phyloP scores from a whole-genome alignment of 805 yeast species.

The Suhomyces kilbournensis region DNA sequence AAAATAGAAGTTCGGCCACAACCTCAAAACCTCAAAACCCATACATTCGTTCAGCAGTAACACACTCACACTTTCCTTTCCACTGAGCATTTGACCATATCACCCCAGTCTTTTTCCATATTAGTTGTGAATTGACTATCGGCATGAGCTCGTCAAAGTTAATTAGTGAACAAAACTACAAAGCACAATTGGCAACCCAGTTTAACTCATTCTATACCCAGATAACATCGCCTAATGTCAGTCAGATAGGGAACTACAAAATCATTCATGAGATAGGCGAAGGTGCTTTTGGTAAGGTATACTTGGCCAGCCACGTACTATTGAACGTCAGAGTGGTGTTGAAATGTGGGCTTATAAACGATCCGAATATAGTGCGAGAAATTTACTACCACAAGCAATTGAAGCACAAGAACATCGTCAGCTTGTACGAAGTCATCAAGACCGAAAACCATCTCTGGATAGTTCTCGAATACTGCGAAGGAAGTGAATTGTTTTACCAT shows the following conservation, averaged over 20 bases:
- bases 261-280: constrained; percentile 78
- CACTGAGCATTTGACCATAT: neutral
- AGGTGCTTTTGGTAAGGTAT: constrained; percentile 91
- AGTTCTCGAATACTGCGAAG: constrained; percentile 86
- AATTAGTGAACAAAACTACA: constrained; percentile 36
- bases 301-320: constrained; percentile 73
- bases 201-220: constrained; percentile 55
- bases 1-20: neutral
- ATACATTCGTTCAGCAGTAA: neutral
- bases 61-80: neutral
- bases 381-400: constrained; percentile 85
- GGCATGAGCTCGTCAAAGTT: constrained; percentile 16
- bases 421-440: constrained; percentile 79
- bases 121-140: neutral
- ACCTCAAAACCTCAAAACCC: neutral
- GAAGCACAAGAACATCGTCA: constrained; percentile 78
- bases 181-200: constrained; percentile 58
- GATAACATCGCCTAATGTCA: constrained; percentile 45
- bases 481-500: constrained; percentile 70
- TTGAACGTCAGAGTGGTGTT: constrained; percentile 75
- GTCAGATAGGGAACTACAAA: constrained; percentile 77
- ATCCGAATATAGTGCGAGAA: constrained; percentile 86
- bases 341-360: constrained; percentile 73
- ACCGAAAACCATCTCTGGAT: constrained; percentile 81
- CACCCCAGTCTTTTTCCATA: neutral